phyloP scores from a whole-genome alignment of 805 yeast genomes.

The Candida multigemmis region DNA sequence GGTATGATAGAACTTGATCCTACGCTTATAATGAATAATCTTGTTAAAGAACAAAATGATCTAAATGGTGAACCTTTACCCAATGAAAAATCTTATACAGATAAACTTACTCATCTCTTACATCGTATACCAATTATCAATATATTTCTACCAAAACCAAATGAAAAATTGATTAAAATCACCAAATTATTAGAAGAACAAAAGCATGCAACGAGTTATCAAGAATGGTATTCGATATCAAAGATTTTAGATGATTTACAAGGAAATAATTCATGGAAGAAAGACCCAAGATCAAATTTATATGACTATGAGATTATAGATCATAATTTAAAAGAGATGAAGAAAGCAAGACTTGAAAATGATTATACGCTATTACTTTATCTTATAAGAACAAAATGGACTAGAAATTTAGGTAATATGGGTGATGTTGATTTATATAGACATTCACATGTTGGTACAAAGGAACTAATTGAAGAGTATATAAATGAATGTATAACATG shows the following conservation, averaged over 20 bases:
- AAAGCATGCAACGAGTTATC: slow-evolving; percentile 31
- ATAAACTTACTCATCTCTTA: no score
- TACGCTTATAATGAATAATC: no score
- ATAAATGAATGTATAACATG: slow-evolving; percentile 61
- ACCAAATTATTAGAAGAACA: slow-evolving; percentile 17
- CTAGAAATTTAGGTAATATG: slow-evolving; percentile 78
- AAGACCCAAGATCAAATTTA: slow-evolving; percentile 45
- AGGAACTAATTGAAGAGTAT: slow-evolving; percentile 73
- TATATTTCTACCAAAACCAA: slow-evolving; percentile 10
- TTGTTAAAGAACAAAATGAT: no score
- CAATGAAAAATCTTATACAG: no score
- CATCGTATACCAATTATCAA: slow-evolving; percentile 11
- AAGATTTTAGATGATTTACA: slow-evolving; percentile 53
- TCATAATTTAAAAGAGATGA: slow-evolving; percentile 44
- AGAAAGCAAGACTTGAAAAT: slow-evolving; percentile 44
- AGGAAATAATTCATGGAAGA: slow-evolving; percentile 68
- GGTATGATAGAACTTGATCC: neutral
- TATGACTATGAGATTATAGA: slow-evolving; percentile 66
- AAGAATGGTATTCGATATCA: slow-evolving; percentile 63
- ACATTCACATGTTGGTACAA: slow-evolving; percentile 81
- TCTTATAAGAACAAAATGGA: slow-evolving; percentile 76
- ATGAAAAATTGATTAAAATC: slow-evolving; percentile 14
- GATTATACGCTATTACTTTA: slow-evolving; percentile 60
- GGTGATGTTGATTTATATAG: slow-evolving; percentile 72
- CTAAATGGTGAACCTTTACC: no score